Conservation (phyloP, 352 stramenopile species). For the Blastocystis hominis region DNA sequence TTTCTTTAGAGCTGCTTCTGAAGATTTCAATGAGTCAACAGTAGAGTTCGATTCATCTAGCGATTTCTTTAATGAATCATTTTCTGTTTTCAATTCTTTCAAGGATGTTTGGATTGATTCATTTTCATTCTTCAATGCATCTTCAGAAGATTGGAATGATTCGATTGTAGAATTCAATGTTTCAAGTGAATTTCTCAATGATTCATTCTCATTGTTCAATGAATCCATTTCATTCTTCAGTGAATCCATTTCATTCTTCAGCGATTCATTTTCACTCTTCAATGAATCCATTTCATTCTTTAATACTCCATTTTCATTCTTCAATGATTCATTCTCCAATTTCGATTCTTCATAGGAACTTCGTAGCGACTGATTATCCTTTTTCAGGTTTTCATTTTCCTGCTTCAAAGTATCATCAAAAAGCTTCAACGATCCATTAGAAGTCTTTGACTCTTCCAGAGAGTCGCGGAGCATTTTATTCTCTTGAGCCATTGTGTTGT, state of each 20-base stretch:
- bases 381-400: not conserved
- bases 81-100: not conserved
- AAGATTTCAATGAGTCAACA: not conserved
- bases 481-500: no score
- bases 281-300: not conserved
- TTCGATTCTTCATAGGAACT: not conserved
- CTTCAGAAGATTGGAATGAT: not conserved
- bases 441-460: not conserved
- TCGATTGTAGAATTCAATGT: not conserved
- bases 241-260: not conserved
- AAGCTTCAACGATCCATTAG: not conserved
- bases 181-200: not conserved
- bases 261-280: not conserved
- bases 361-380: not conserved
- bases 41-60: not conserved
- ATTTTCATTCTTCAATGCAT: not conserved
- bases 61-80: not conserved
- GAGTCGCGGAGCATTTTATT: no score
- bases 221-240: not conserved
- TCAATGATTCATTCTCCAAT: not conserved
- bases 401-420: not conserved
- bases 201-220: no score
- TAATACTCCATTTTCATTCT: not conserved
- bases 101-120: not conserved
- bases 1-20: not conserved